A percentile compares a stretch with the other conserved stretches of the same genome.
phyloP scores from a whole-genome alignment of 768 basidiomycete genomes.

The Mycena epipterygia region DNA sequence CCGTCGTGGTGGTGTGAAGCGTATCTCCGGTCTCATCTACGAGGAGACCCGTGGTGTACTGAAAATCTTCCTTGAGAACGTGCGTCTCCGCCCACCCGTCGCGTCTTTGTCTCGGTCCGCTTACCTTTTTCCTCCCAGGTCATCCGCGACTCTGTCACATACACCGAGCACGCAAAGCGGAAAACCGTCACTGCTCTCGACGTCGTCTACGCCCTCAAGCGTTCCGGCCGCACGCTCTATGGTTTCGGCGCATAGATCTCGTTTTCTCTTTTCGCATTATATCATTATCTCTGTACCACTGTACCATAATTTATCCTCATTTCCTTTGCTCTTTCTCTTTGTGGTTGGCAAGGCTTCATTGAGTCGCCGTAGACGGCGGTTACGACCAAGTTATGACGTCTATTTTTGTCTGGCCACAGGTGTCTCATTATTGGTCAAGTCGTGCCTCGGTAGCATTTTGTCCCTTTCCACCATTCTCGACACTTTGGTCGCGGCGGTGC shows the following conservation, averaged over 20 bases:
- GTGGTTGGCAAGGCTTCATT: background rate
- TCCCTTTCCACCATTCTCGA: too few species aligned
- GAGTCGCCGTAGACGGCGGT: too few species aligned
- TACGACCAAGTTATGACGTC: background rate
- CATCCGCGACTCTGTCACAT: constrained; percentile 97
- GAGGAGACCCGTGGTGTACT: constrained; percentile 96
- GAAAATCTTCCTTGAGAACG: constrained; percentile 94
- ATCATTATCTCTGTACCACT: constrained; percentile 36
- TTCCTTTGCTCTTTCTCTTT: constrained; percentile 2
- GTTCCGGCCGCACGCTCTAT: constrained; percentile 90
- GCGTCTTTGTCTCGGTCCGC: background rate
- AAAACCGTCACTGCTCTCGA: constrained; percentile 97
- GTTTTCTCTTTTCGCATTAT: constrained; percentile 16
- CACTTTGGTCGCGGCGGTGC: too few species aligned
- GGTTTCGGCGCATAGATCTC: constrained; percentile 86
- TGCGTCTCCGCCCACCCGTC: constrained; percentile 52
- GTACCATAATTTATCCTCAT: constrained; percentile 26
- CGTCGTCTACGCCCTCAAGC: constrained; percentile 89
- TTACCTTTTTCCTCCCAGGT: constrained; percentile 60
- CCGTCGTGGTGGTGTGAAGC: constrained; percentile 97
- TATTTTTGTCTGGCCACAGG: too few species aligned
- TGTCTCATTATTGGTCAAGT: too few species aligned
- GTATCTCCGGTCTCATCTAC: constrained; percentile 94
- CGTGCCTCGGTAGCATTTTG: too few species aligned
- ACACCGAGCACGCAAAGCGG: constrained; percentile 98